Evolutionary conservation across 148 eudicot genomes (phyloP), one percentile per base, ranked within the genome.

Genomic region (Heliosperma pusillum): DNA sequence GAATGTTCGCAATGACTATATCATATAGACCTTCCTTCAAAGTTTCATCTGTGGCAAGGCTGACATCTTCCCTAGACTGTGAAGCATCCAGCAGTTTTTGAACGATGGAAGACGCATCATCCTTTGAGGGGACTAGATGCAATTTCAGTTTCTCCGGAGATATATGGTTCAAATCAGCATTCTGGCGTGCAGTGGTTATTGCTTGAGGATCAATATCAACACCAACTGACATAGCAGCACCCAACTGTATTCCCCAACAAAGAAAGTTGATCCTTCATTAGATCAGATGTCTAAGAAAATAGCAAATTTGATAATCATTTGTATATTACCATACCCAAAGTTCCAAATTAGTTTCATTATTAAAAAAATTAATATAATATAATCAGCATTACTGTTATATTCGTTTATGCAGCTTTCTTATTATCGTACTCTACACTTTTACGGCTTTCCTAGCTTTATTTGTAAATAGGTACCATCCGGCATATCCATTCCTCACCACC

Each of bases 121-220:
- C 75, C 75, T 83, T 72, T 69, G 68, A 75, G 8, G 88, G 82
- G 76, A 90, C 89, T 33, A 94, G 83, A 71, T 74, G 87, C 72
- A 94, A 72, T 56, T 77, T 82, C 85, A 91, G 74, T 76, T 84
- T 76, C 65, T 91, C 89, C 42, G 87, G 86, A 78, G 73, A 87
- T 66, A 94, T 86, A 78, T 86, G 76, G 87, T 94, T 94, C 78
- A 94, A 76, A 74, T 80, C 77, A 74, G 97, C 98, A 80, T 94
- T 94, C 75, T 90, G 87, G 21, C 80, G 80, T 20, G 97, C 86
- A 82, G 96, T 88, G 74, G 86, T 87, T 65, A 94, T 91, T 36
- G 98, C 95, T 79, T 86, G 93, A 52, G 98, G 90, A 69, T 91
- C 97, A 66, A 88, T 83, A 75, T 94, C 98, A 68, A 94, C 84